Percentiles rank a stretch among this genome's conserved stretches.
phyloP scores from a whole-genome alignment of 1,284 basidiomycete genomes.

The Ganoderma meredithae region DNA sequence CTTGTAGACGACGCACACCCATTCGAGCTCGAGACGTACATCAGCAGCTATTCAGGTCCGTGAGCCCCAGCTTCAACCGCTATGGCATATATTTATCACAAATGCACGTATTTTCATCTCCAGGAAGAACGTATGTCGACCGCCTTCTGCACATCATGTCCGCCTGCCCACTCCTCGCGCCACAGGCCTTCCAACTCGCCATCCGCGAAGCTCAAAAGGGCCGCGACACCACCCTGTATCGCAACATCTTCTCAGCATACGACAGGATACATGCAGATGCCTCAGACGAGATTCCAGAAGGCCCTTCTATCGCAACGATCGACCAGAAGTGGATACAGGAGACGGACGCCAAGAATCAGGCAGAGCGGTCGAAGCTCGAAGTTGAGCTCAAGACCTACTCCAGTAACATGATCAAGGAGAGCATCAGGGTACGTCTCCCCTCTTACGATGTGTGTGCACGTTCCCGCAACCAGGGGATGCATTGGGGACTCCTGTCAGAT shows the following conservation, averaged over 20 bases:
- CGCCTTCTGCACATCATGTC: conserved; percentile 72
- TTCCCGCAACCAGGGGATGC: no score
- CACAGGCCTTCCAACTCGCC: conserved; percentile 71
- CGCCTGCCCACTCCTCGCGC: conserved; percentile 69
- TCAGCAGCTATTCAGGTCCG: conserved; percentile 68
- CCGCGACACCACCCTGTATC: conserved; percentile 68
- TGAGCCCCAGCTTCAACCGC: neutral
- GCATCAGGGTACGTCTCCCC: conserved; percentile 73
- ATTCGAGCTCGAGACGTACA: conserved; percentile 79
- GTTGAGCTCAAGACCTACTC: conserved; percentile 90
- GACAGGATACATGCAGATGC: conserved; percentile 54
- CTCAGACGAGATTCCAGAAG: conserved; percentile 54
- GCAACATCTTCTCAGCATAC: conserved; percentile 61
- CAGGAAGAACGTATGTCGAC: conserved; percentile 75
- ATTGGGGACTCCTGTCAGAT: no score
- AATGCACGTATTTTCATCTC: neutral
- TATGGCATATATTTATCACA: no score
- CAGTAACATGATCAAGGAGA: conserved; percentile 95
- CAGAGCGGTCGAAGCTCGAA: conserved; percentile 79
- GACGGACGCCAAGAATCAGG: conserved; percentile 62
- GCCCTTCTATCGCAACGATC: conserved; percentile 54
- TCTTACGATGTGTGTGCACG: neutral
- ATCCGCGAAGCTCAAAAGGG: conserved; percentile 66
- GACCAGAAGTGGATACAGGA: conserved; percentile 75
- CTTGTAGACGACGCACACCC: conserved; percentile 78